Evolutionary conservation across 2,329 filamentous ascomycete species (phyloP), one percentile per base, ranked within the genome.

Genomic region (Chaetomiaceae sp.): DNA sequence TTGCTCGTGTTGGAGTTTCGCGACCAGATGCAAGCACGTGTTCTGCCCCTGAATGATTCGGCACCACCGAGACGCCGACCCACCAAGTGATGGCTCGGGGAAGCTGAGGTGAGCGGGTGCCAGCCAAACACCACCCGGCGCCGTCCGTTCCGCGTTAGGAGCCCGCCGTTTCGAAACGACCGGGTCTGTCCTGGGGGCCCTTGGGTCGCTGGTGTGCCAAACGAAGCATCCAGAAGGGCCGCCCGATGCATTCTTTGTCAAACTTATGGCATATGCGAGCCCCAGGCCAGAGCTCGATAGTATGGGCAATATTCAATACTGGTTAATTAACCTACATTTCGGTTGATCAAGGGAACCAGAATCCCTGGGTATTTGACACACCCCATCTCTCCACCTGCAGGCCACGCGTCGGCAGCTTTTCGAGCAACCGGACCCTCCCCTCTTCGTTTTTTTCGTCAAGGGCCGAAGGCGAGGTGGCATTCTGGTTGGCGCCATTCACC

Each of bases 151-250:
- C 39, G 40, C n/a, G n/a, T n/a, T 44, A 30, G 16, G 21, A 16
- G 21, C 8, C 17, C 34, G 41, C 30, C 37, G 46, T 53, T 53
- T 53, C 46, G 51, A 49, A 49, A 50, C 51, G 37, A 48, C n/a
- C 31, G n/a, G n/a, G n/a, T n/a, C n/a, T n/a, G n/a, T n/a, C n/a
- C n/a, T n/a, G n/a, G n/a, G n/a, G n/a, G n/a, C n/a, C n/a, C n/a
- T n/a, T n/a, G n/a, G n/a, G n/a, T n/a, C n/a, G n/a, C n/a, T n/a
- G n/a, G n/a, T n/a, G 9, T 33, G 27, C 41, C 16, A 16, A 13
- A 5, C 16, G 42, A 44, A 44, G 19, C 30, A 34, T 23, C 42
- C 27, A 35, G 6, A 34, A 23, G 20, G 31, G 17, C 30, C 19
- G 19, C 19, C n/a, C 30, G 25, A 12, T 6, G 6, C 12, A 12